Percentiles rank a stretch among this genome's conserved stretches.
These are phyloP conservation scores for Dictyostelium intermedium DNA, from an alignment of 78 protist genomes.

Conservation along the genomic window DNA sequence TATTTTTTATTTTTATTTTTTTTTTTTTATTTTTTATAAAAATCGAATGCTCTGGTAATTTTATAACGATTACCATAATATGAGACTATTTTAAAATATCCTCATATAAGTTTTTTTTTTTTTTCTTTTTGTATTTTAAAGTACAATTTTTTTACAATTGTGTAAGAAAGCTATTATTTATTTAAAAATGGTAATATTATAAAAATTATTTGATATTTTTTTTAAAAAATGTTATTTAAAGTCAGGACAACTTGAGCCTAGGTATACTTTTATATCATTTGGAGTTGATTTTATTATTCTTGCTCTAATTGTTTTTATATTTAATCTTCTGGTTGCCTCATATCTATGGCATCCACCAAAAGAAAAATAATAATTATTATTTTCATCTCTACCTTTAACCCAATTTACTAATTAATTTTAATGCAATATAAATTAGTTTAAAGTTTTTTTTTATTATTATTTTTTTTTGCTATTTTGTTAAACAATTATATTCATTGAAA, in stretches of 20 bases:
- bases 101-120: no score
- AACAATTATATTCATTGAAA: no score
- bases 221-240: background rate
- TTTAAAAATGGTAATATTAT: background rate
- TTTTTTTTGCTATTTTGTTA: background rate
- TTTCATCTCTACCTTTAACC: slow-evolving; percentile 17
- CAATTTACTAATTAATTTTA: background rate
- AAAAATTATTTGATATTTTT: background rate
- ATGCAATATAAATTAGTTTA: background rate
- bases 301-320: slow-evolving; percentile 23
- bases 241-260: slow-evolving; percentile 59
- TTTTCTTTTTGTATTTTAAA: no score
- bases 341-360: slow-evolving; percentile 76
- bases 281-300: slow-evolving; percentile 44
- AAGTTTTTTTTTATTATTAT: background rate
- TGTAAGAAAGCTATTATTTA: no score
- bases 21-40: no score
- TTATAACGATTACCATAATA: no score
- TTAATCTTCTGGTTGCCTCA: slow-evolving; percentile 53
- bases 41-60: no score
- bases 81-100: no score
- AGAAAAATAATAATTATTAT: slow-evolving; percentile 48
- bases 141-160: no score
- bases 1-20: no score
- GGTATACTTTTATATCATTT: slow-evolving; percentile 21